phyloP scores from a whole-genome alignment of 1,139 yeast genomes.

The Geotrichum phurueaensis region DNA sequence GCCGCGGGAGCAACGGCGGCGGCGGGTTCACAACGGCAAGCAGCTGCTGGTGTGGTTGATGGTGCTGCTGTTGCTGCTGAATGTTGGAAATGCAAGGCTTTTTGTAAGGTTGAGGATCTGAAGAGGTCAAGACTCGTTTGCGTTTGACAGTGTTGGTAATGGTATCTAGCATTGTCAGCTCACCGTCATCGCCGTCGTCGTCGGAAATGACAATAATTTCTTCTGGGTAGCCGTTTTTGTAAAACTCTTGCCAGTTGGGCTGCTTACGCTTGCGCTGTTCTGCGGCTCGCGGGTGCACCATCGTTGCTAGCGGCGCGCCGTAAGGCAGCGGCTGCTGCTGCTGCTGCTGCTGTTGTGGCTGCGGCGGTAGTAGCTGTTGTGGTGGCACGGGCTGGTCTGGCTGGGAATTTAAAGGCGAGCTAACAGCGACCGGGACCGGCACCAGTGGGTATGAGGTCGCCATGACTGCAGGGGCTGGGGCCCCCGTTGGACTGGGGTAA shows the following conservation, averaged over 20 bases:
- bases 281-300: neutral
- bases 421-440: neutral
- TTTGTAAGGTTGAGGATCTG: slow-evolving; percentile 23
- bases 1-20: neutral
- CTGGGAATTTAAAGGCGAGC: neutral
- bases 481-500: neutral
- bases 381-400: neutral
- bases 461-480: neutral
- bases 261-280: slow-evolving; percentile 3
- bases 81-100: neutral
- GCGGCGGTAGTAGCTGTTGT: neutral
- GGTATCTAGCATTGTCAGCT: neutral
- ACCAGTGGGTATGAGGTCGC: neutral
- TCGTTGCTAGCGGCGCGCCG: neutral
- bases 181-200: slow-evolving; percentile 23
- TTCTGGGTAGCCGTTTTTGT: slow-evolving; percentile 31
- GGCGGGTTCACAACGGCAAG: neutral
- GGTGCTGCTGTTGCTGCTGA: neutral
- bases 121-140: slow-evolving; percentile 1
- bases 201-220: slow-evolving; percentile 35
- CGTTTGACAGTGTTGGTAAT: neutral
- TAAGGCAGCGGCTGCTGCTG: neutral
- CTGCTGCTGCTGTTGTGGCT: neutral
- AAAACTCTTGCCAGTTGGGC: slow-evolving; percentile 32
- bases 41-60: neutral